Percentiles rank a stretch among this genome's conserved stretches.
Evolutionary conservation across 495 filamentous ascomycete genomes (phyloP).

Genomic region (Hyaloscypha finlandica): DNA sequence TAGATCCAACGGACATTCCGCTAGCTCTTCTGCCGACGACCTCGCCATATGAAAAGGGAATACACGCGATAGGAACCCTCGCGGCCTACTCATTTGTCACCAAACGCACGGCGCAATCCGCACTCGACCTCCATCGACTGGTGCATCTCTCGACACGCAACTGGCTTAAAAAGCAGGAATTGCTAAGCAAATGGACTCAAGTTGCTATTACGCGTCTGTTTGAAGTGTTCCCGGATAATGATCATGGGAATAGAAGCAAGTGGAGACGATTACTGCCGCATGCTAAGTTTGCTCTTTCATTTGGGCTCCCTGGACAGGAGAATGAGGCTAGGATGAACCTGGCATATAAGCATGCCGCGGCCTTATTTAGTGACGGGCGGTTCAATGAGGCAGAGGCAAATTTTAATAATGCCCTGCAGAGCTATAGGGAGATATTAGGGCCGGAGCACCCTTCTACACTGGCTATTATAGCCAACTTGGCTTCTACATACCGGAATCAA

Average conservation of each 20-base stretch:
- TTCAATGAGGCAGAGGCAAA: constrained; percentile 23
- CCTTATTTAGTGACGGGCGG: constrained; percentile 14
- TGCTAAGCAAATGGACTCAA: constrained; percentile 10
- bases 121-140: constrained; percentile 43
- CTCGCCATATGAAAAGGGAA: constrained; percentile 12
- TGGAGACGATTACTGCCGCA: constrained; percentile 24
- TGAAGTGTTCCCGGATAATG: constrained; percentile 20
- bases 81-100: constrained; percentile 20
- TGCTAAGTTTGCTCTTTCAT: constrained; percentile 19
- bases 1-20: constrained; percentile 21
- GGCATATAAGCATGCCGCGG: constrained; percentile 5
- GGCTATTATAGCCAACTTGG: constrained; percentile 36
- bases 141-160: constrained; percentile 47
- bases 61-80: constrained; percentile 18
- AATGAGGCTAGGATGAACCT: constrained; percentile 13
- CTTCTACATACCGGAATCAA: constrained; percentile 32
- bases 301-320: constrained; percentile 1
- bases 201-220: constrained; percentile 14
- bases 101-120: constrained; percentile 14
- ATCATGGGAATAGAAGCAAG: constrained; percentile 22
- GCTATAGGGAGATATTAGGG: constrained; percentile 29
- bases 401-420: constrained; percentile 27
- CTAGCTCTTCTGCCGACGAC: constrained; percentile 19
- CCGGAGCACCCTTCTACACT: constrained; percentile 34
- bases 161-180: constrained; percentile 34